Evolutionary conservation across 208 protist species (phyloP).

Genomic region (Zelonia costaricensis): DNA sequence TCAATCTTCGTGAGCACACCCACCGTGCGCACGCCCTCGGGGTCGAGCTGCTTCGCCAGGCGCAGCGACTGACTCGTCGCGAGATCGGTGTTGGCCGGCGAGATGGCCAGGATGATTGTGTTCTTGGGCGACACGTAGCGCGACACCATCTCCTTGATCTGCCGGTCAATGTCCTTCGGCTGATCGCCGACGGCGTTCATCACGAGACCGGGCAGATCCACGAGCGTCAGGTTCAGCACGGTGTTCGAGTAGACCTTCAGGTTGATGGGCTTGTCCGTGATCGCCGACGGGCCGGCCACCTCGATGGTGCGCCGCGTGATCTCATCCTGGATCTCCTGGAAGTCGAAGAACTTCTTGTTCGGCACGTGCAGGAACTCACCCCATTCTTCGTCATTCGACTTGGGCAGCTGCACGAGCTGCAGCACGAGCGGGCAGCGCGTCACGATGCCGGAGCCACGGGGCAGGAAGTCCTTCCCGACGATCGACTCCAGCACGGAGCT

Average conservation of each 20-base stretch:
- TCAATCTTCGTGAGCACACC: slow-evolving; percentile 99
- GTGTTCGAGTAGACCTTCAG: slow-evolving; percentile 95
- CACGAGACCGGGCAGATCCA: slow-evolving; percentile 99
- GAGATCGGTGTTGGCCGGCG: slow-evolving; percentile 99
- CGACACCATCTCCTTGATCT: slow-evolving; percentile 98
- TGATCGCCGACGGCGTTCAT: slow-evolving; percentile 99
- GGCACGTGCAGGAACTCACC: slow-evolving; percentile 91
- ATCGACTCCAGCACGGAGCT: slow-evolving; percentile 99
- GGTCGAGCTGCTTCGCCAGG: slow-evolving; percentile 97
- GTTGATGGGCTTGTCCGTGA: slow-evolving; percentile 97
- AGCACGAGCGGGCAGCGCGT: slow-evolving; percentile 99
- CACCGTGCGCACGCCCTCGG: slow-evolving; percentile 96
- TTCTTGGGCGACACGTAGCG: slow-evolving; percentile 96
- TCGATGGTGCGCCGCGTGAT: slow-evolving; percentile 97
- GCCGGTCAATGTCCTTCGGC: slow-evolving; percentile 97
- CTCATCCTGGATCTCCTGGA: slow-evolving; percentile 95
- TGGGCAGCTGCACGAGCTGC: slow-evolving; percentile 94
- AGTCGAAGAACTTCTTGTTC: slow-evolving; percentile 94
- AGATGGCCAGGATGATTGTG: slow-evolving; percentile 99
- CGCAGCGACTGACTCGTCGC: slow-evolving; percentile 99
- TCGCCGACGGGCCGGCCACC: slow-evolving; percentile 93
- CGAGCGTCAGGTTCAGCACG: slow-evolving; percentile 99
- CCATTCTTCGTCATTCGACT: slow-evolving; percentile 66
- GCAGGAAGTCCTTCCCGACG: slow-evolving; percentile 99
- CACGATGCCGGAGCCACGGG: slow-evolving; percentile 98